These are phyloP conservation scores for Skeletonema marinoi DNA, from an alignment of 108 stramenopile genomes.

Conservation along the genomic window DNA sequence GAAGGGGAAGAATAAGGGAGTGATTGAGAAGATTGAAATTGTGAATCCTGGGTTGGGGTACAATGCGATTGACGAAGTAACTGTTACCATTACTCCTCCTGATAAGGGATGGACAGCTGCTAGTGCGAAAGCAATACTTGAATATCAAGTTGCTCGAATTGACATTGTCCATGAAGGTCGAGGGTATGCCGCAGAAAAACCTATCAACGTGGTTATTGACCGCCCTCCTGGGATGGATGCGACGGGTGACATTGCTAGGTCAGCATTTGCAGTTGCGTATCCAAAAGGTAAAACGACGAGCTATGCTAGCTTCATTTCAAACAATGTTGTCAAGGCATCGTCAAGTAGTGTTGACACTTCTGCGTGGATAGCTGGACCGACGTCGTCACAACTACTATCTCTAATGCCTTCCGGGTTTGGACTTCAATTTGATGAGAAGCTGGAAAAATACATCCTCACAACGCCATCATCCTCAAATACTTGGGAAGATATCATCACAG, in stretches of 20 bases:
- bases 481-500: constrained; percentile 11
- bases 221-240: constrained; percentile 67
- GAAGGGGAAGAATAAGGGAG: constrained; percentile 69
- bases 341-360: constrained; percentile 26
- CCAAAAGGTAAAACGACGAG: constrained; percentile 38
- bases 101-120: constrained; percentile 61
- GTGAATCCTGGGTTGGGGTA: constrained; percentile 72
- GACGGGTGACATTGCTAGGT: constrained; percentile 9
- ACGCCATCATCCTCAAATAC: constrained; percentile 27
- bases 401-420: constrained; percentile 80
- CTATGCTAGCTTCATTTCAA: constrained; percentile 26
- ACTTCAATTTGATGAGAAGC: constrained; percentile 57
- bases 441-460: constrained; percentile 58
- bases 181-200: constrained; percentile 83
- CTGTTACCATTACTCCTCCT: constrained; percentile 55
- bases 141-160: constrained; percentile 69
- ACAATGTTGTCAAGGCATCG: constrained; percentile 17
- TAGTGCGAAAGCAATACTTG: constrained; percentile 68
- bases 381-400: constrained; percentile 66
- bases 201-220: constrained; percentile 64
- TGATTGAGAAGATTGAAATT: constrained; percentile 63
- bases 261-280: constrained; percentile 35
- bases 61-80: constrained; percentile 48
- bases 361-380: constrained; percentile 24
- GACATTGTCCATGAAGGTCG: constrained; percentile 67